A percentile compares a stretch with the other conserved stretches of the same genome.
phyloP scores from a whole-genome alignment of 768 basidiomycete species.

The Calocybe cyanea region DNA sequence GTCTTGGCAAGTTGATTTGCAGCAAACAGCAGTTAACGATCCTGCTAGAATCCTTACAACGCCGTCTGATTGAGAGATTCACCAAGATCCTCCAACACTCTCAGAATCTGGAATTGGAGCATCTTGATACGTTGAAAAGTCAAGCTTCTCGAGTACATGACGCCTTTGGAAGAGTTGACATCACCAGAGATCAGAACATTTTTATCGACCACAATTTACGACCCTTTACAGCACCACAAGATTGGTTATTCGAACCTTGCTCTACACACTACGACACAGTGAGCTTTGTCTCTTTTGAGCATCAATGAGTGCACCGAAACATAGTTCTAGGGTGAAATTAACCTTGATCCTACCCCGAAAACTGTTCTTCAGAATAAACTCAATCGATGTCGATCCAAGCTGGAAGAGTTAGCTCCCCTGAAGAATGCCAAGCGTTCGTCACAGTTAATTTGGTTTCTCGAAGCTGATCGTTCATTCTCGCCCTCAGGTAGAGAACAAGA shows the following conservation, averaged over 20 bases:
- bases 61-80: slow-evolving; percentile 54
- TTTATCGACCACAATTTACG: slow-evolving; percentile 72
- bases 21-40: too few species aligned
- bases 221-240: slow-evolving; percentile 57
- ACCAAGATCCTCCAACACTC: slow-evolving; percentile 52
- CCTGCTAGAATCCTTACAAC: slow-evolving; percentile 67
- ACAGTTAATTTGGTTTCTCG: background rate
- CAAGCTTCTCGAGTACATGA: slow-evolving; percentile 43
- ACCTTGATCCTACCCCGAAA: slow-evolving; percentile 66
- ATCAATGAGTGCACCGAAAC: background rate
- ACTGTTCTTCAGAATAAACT: slow-evolving; percentile 81
- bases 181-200: slow-evolving; percentile 60
- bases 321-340: slow-evolving; percentile 54
- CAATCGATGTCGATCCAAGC: slow-evolving; percentile 50
- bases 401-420: slow-evolving; percentile 57
- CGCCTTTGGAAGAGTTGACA: slow-evolving; percentile 49
- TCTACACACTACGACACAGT: slow-evolving; percentile 73
- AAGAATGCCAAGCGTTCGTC: slow-evolving; percentile 59
- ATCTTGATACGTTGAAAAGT: slow-evolving; percentile 56
- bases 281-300: slow-evolving; percentile 20
- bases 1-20: too few species aligned
- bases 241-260: slow-evolving; percentile 78
- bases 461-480: slow-evolving; percentile 9
- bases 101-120: slow-evolving; percentile 53
- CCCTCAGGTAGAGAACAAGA: slow-evolving; percentile 52